Evolutionary conservation across 73 alveolate species (phyloP), one percentile per base, ranked within the genome.

Genomic region (Paramecium sonneborni): DNA sequence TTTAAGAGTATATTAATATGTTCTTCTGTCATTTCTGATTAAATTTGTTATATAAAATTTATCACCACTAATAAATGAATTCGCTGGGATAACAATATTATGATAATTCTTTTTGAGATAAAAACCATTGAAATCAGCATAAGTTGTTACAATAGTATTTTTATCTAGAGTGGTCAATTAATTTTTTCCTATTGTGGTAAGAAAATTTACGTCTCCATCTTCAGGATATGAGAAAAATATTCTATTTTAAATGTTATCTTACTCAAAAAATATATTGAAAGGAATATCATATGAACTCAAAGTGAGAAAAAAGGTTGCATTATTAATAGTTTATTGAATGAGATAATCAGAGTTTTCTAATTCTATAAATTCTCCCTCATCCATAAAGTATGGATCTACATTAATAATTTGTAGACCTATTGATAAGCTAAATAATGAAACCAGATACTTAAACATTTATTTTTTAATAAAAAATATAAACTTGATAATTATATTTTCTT

Each of bases 181-280:
- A 72, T 72, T 72, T 37, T 5, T 32, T 3, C 57, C 21, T 6
- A 23, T 28, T 28, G 86, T 0, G 4, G 24, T 12, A 3, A 72
- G 86, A 3, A 72, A 72, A n/a, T 37, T 72, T 6, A 72, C 86
- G 15, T 72, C 34, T 34, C 86, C 67, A n/a, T 72, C 57, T 28
- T 30, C 18, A 14, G 86, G 86, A 12, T 30, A 34, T 72, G 26
- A 1, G 32, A 72, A 72, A 2, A n/a, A 35, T 3, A 72, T 20
- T 41, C 86, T 72, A 21, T 0, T 1, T 35, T 34, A 12, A 52
- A 18, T 52, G 23, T 52, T 3, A 4, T 18, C 15, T 52, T 52
- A 52, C 68, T 52, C 68, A 6, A 52, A 52, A 52, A 52, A n/a
- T 15, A 52, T 52, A 18, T 18, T n/a, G 8, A 28, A n/a, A 3